A percentile compares a stretch with the other conserved stretches of the same genome.
Evolutionary conservation across 768 basidiomycete species (phyloP).

Genomic region (Boletus vermiculosoides): DNA sequence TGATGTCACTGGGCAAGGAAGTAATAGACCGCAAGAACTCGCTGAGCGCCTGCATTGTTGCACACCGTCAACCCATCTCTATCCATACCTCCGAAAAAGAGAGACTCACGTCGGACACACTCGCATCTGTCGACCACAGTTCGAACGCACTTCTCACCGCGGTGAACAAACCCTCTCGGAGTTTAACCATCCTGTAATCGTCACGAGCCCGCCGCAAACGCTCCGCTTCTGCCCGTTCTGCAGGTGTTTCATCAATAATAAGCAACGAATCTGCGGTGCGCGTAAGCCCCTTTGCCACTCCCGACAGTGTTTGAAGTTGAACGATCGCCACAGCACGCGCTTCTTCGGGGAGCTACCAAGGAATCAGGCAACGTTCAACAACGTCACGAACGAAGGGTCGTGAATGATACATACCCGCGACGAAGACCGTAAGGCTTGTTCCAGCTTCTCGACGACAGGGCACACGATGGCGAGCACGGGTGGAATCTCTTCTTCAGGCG

Average conservation of each 20-base stretch:
- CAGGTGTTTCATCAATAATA: conserved; percentile 58
- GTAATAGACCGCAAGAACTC: conserved; percentile 87
- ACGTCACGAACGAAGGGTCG: neutral
- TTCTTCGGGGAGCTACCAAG: conserved; percentile 64
- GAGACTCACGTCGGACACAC: conserved; percentile 67
- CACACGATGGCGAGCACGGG: conserved; percentile 77
- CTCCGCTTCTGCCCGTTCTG: conserved; percentile 48
- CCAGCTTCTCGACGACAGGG: conserved; percentile 71
- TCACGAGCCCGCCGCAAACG: conserved; percentile 58
- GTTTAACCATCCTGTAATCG: conserved; percentile 57
- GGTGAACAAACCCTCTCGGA: conserved; percentile 66
- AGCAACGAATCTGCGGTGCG: conserved; percentile 66
- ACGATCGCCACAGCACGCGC: conserved; percentile 63
- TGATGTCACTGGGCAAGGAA: conserved; percentile 65
- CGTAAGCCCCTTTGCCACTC: conserved; percentile 85
- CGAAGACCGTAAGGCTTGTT: conserved; percentile 56
- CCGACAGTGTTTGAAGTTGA: conserved; percentile 78
- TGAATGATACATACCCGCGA: conserved; percentile 43
- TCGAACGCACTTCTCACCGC: conserved; percentile 62
- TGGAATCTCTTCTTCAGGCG: conserved; percentile 71
- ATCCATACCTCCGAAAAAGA: neutral
- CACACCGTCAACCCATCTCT: conserved; percentile 1
- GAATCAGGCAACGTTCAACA: neutral
- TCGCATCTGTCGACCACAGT: conserved; percentile 78
- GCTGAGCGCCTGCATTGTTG: conserved; percentile 59